These are phyloP conservation scores for Polytrichum commune DNA, from an alignment of 225 moss, liverwort and hornwort species.

Conservation along the genomic window DNA sequence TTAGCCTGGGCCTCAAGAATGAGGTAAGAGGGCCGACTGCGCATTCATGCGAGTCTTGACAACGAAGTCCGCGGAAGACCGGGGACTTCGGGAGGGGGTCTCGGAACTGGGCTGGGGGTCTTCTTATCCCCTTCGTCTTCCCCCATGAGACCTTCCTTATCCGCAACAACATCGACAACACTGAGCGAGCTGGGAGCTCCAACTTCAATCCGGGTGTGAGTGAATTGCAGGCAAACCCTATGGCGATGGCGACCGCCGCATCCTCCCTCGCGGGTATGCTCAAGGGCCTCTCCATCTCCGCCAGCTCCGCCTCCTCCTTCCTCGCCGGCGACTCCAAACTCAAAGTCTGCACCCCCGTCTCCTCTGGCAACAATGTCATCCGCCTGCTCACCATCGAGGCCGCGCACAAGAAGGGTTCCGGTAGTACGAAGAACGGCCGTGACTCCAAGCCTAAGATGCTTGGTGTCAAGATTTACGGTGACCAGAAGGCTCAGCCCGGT, in stretches of 20 bases:
- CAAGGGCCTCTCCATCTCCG: slow-evolving; percentile 48
- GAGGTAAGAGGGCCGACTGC: too few relatives aligned
- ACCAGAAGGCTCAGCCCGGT: slow-evolving; percentile 82
- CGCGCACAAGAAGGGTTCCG: slow-evolving; percentile 88
- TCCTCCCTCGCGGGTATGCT: slow-evolving; percentile 46
- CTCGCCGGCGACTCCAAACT: slow-evolving; percentile 32
- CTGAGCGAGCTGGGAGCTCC: too few relatives aligned
- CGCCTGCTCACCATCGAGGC: slow-evolving; percentile 61
- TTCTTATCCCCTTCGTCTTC: too few relatives aligned
- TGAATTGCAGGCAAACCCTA: slow-evolving; percentile 7
- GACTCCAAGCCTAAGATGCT: slow-evolving; percentile 92
- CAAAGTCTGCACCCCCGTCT: neutral
- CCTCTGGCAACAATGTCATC: neutral
- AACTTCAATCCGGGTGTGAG: too few relatives aligned
- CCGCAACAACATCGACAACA: too few relatives aligned
- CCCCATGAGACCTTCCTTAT: too few relatives aligned
- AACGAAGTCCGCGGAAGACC: too few relatives aligned
- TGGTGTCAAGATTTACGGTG: slow-evolving; percentile 90
- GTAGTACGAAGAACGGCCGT: slow-evolving; percentile 94
- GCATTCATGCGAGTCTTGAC: too few relatives aligned
- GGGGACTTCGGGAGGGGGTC: too few relatives aligned
- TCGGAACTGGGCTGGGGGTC: too few relatives aligned
- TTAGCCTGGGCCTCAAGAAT: too few relatives aligned
- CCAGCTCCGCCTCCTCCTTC: slow-evolving; percentile 34
- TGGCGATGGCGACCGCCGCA: slow-evolving; percentile 33